Percentiles rank a stretch among this genome's conserved stretches.
phyloP scores from a whole-genome alignment of 768 basidiomycete genomes.

The Amanita exitialis region DNA sequence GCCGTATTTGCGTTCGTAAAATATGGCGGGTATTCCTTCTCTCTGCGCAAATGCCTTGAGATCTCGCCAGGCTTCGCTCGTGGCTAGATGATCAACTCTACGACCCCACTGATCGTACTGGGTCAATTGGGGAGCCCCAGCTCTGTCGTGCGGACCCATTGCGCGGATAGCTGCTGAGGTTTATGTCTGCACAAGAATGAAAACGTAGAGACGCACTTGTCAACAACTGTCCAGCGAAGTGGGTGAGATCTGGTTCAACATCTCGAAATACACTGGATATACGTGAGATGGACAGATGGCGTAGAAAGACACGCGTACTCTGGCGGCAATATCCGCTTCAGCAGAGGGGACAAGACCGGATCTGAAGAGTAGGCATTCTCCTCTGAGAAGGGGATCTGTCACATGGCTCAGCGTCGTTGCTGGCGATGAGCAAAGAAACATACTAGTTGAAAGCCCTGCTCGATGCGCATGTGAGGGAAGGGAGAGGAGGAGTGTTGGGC shows the following conservation, averaged over 20 bases:
- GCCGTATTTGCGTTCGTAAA: constrained; percentile 53
- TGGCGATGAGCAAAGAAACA: constrained; percentile 2
- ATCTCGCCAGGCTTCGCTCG: constrained; percentile 64
- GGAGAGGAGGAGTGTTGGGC: neutral
- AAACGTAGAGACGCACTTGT: constrained; percentile 27
- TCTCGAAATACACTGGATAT: constrained; percentile 30
- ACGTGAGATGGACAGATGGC: neutral
- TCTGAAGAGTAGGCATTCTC: constrained; percentile 55
- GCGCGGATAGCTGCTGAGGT: constrained; percentile 38
- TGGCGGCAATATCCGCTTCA: constrained; percentile 46
- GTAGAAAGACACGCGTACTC: constrained; percentile 18
- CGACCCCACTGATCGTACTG: constrained; percentile 77
- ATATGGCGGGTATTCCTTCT: constrained; percentile 59
- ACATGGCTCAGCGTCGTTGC: neutral
- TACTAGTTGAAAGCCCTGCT: constrained; percentile 60
- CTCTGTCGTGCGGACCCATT: constrained; percentile 31
- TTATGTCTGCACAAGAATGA: neutral
- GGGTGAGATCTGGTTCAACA: constrained; percentile 50
- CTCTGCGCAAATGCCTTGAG: constrained; percentile 52
- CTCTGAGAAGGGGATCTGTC: constrained; percentile 41
- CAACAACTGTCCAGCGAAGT: constrained; percentile 45
- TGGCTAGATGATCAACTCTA: constrained; percentile 51
- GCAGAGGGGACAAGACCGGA: constrained; percentile 46
- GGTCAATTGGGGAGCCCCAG: constrained; percentile 39
- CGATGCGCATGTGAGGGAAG: constrained; percentile 38